phyloP scores from a whole-genome alignment of 1,284 basidiomycete species.

The Sanghuangporus sanghuang region DNA sequence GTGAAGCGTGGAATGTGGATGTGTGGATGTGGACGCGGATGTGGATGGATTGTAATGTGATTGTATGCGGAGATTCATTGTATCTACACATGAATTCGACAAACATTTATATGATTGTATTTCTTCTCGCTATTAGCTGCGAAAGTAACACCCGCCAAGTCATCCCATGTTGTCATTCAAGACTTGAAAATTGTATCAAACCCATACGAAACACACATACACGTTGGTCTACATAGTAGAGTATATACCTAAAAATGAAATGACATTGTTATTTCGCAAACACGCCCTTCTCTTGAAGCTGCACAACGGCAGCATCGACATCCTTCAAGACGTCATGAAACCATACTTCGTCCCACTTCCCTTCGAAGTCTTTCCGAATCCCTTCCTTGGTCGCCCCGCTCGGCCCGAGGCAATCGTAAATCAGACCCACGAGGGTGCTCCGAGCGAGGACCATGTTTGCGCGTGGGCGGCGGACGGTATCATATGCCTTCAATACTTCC shows the following conservation, averaged over 20 bases:
- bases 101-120: no score
- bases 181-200: not conserved
- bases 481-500: conserved; percentile 15
- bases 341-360: conserved; percentile 46
- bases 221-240: not conserved
- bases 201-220: not conserved
- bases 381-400: conserved; percentile 24
- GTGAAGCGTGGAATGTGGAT: not conserved
- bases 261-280: not conserved
- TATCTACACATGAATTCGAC: no score
- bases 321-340: conserved; percentile 39
- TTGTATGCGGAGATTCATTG: no score
- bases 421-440: conserved; percentile 17
- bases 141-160: not conserved
- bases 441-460: conserved; percentile 13
- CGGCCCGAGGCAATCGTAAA: conserved; percentile 35
- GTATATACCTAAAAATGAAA: no score
- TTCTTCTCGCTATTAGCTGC: no score
- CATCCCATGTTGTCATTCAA: not conserved
- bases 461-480: conserved; percentile 16
- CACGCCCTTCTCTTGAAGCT: conserved; percentile 17
- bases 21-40: not conserved
- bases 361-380: conserved; percentile 30
- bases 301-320: conserved; percentile 24
- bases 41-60: not conserved